Percentiles rank a stretch among this genome's conserved stretches.
Evolutionary conservation across 176 grass and related monocot species (phyloP).

Genomic region (Musa acuminata): DNA sequence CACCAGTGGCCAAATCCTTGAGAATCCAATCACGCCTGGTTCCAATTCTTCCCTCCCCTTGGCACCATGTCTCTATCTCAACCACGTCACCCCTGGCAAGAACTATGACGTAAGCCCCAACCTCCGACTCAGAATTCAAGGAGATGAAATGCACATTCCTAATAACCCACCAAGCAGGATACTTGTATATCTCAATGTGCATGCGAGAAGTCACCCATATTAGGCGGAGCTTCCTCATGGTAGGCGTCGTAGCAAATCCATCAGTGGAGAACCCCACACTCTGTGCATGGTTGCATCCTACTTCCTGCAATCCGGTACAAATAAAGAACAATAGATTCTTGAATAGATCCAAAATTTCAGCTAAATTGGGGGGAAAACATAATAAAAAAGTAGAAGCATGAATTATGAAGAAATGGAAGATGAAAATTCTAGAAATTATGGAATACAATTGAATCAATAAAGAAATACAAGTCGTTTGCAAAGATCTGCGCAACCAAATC

Average conservation of each 20-base stretch:
- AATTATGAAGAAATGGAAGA: neutral
- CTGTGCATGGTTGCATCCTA: slow-evolving; percentile 92
- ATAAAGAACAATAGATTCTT: neutral
- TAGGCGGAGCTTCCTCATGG: slow-evolving; percentile 84
- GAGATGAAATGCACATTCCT: neutral
- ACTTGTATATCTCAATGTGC: slow-evolving; percentile 99
- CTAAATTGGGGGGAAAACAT: neutral
- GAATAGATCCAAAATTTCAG: neutral
- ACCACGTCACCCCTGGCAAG: slow-evolving; percentile 77
- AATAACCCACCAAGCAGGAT: slow-evolving; percentile 65
- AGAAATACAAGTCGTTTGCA: too few relatives aligned
- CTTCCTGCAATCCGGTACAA: slow-evolving; percentile 40
- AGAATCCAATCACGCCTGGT: slow-evolving; percentile 95
- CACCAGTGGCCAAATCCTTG: slow-evolving; percentile 81
- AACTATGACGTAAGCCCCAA: neutral
- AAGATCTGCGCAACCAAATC: too few relatives aligned
- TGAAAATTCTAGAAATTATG: too few relatives aligned
- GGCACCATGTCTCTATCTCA: slow-evolving; percentile 98
- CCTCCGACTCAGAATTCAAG: neutral
- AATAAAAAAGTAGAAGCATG: neutral
- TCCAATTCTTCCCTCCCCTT: slow-evolving; percentile 85
- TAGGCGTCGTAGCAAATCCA: slow-evolving; percentile 90
- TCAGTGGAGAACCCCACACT: slow-evolving; percentile 91
- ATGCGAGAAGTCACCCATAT: slow-evolving; percentile 96
- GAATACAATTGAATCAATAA: too few relatives aligned